Conservation (phyloP, 2,329 filamentous ascomycete genomes). For the Coniochaeta sp. region DNA sequence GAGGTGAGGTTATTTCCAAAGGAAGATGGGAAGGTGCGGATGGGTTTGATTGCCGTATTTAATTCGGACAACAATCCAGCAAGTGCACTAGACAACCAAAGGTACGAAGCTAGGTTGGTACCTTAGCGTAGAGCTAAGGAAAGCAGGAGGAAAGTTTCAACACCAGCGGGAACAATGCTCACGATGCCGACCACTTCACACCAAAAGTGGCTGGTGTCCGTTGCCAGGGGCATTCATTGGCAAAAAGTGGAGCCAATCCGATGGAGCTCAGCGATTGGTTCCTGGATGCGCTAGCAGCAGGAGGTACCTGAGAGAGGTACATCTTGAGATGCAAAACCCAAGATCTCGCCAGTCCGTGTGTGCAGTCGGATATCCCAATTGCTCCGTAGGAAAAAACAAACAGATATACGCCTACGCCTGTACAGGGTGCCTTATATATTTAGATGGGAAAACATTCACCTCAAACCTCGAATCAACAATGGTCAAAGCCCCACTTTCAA, state of each 20-base stretch:
- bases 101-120: too few relatives aligned
- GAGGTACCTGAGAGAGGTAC: too few relatives aligned
- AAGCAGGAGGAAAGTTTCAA: not conserved
- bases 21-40: conserved; percentile 1
- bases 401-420: too few relatives aligned
- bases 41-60: not conserved
- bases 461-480: too few relatives aligned
- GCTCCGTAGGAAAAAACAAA: too few relatives aligned
- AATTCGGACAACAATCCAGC: not conserved
- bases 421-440: too few relatives aligned
- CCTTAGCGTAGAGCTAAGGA: not conserved
- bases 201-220: not conserved
- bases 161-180: not conserved
- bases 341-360: not conserved
- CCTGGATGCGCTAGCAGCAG: too few relatives aligned
- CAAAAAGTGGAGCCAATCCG: not conserved
- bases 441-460: too few relatives aligned
- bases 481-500: not conserved
- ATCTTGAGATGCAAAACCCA: too few relatives aligned
- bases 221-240: not conserved
- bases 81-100: too few relatives aligned
- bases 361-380: too few relatives aligned
- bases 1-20: conserved; percentile 1
- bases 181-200: not conserved
- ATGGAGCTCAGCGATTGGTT: not conserved